phyloP scores from a whole-genome alignment of 176 grass and related monocot genomes.

The Tillandsia fasciculata region DNA sequence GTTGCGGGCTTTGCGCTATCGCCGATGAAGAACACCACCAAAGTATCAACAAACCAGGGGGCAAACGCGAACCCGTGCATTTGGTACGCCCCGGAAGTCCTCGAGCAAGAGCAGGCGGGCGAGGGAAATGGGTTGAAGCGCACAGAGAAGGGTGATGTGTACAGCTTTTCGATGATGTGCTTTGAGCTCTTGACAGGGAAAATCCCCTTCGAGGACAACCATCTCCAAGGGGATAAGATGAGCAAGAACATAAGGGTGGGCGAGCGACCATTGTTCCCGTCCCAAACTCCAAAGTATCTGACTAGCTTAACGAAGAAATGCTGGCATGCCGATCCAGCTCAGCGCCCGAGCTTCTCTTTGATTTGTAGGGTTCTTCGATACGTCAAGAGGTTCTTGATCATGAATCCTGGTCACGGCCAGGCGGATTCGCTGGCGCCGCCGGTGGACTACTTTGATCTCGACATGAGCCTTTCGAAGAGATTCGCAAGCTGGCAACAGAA shows the following conservation, averaged over 20 bases:
- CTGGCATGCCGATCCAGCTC: constrained; percentile 71
- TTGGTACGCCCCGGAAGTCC: constrained; percentile 84
- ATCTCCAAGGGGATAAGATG: constrained; percentile 87
- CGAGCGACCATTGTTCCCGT: constrained; percentile 79
- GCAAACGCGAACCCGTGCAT: constrained; percentile 34
- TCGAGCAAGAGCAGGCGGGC: constrained; percentile 24
- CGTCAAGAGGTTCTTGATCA: constrained; percentile 68
- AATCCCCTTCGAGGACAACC: constrained; percentile 89
- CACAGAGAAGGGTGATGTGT: constrained; percentile 91
- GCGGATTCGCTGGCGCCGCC: constrained; percentile 28
- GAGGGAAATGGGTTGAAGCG: constrained; percentile 1
- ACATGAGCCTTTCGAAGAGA: constrained; percentile 43
- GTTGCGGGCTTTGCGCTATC: constrained; percentile 40
- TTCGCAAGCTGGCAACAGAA: constrained; percentile 36
- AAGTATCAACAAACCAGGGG: constrained; percentile 9
- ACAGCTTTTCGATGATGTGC: constrained; percentile 88
- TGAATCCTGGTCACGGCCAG: constrained; percentile 69
- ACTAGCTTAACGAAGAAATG: constrained; percentile 62
- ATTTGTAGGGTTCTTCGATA: constrained; percentile 74
- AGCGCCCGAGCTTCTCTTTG: constrained; percentile 67
- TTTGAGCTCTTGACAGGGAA: constrained; percentile 91
- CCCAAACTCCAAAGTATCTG: constrained; percentile 78
- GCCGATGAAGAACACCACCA: constrained; percentile 19
- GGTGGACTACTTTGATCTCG: constrained; percentile 63
- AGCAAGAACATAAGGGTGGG: constrained; percentile 86